Conservation (phyloP, 805 yeast species). For the Kuraishia cidri region DNA sequence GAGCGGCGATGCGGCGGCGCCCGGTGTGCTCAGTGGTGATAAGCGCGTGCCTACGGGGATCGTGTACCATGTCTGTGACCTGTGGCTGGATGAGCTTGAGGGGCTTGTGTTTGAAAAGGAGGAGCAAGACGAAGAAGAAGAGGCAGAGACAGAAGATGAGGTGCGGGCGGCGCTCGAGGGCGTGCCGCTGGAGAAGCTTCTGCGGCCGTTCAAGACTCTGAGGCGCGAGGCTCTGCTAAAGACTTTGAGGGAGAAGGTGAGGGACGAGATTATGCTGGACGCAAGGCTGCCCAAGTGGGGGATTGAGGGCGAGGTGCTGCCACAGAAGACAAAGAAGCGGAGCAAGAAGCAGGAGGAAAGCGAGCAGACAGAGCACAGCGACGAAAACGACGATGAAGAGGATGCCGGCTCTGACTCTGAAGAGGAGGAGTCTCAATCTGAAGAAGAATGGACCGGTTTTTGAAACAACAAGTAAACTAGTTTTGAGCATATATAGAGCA, state of each 20-base stretch:
- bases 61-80: constrained; percentile 79
- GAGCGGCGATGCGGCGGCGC: too few species aligned
- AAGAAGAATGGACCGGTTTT: too few species aligned
- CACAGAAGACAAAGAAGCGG: constrained; percentile 8
- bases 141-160: constrained; percentile 19
- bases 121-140: constrained; percentile 32
- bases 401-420: constrained; percentile 6
- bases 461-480: too few species aligned
- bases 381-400: constrained; percentile 19
- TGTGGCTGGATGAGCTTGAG: constrained; percentile 79
- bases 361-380: constrained; percentile 18
- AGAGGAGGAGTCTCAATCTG: too few species aligned
- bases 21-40: constrained; percentile 48
- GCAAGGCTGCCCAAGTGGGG: constrained; percentile 61
- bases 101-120: constrained; percentile 44
- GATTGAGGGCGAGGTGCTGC: constrained; percentile 15
- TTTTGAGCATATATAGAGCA: too few species aligned
- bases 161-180: constrained; percentile 27
- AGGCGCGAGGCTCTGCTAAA: constrained; percentile 41
- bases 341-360: constrained; percentile 15
- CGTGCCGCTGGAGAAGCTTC: constrained; percentile 44
- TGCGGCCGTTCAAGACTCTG: constrained; percentile 54
- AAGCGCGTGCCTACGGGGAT: constrained; percentile 60
- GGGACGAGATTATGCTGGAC: constrained; percentile 60
- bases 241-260: constrained; percentile 55